A percentile compares a stretch with the other conserved stretches of the same genome.
Conservation (phyloP, 768 basidiomycete species). For the Mycena rosella region DNA sequence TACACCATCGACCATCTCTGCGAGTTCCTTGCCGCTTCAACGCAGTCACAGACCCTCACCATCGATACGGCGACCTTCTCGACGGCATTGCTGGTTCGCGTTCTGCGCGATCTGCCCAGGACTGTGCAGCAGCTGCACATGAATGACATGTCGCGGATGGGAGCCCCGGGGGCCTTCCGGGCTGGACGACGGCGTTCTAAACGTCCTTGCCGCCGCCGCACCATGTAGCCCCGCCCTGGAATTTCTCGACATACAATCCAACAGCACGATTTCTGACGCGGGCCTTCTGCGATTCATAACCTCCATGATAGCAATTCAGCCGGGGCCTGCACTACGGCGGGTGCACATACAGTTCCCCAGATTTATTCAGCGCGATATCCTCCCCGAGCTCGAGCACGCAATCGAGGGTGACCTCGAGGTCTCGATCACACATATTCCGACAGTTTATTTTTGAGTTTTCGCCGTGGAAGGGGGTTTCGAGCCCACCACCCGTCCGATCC, state of each 20-base stretch:
- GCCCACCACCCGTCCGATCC: too few relatives aligned
- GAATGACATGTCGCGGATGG: background rate
- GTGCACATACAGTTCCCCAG: background rate
- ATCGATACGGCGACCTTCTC: background rate
- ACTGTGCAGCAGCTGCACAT: background rate
- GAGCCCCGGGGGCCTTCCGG: background rate
- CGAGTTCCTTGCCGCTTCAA: background rate
- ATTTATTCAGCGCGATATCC: background rate
- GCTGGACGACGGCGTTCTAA: background rate
- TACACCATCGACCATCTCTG: too few relatives aligned
- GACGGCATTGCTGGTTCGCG: background rate
- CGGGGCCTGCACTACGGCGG: background rate
- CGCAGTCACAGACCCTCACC: background rate
- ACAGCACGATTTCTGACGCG: background rate
- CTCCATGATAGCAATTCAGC: background rate
- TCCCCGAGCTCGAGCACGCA: background rate
- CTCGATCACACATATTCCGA: background rate
- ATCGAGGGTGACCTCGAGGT: background rate
- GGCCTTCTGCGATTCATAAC: constrained; percentile 5
- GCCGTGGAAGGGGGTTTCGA: too few relatives aligned
- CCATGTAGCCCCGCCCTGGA: background rate
- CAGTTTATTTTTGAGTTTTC: background rate
- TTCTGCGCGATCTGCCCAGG: background rate
- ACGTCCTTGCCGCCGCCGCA: background rate
- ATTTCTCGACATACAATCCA: background rate